Percentiles rank a stretch among this genome's conserved stretches.
Evolutionary conservation across 305 asterid species (phyloP).

Genomic region (Coffea humblotiana): DNA sequence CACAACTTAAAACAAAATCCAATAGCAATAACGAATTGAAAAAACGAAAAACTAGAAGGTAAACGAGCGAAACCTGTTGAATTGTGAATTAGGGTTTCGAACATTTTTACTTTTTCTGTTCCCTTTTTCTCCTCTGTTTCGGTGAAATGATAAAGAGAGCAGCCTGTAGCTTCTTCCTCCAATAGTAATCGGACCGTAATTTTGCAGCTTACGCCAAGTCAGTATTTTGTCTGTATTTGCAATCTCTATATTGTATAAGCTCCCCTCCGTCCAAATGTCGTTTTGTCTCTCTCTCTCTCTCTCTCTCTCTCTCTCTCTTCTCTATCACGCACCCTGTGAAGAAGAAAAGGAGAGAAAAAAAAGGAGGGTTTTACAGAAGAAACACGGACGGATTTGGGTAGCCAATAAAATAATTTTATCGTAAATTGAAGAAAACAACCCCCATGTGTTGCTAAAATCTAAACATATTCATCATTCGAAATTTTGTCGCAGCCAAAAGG

Average conservation of each 20-base stretch:
- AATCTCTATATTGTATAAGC: not conserved
- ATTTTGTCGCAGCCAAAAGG: not conserved
- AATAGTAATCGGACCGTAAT: conserved; percentile 6
- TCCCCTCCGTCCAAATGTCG: not conserved
- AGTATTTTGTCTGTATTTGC: not conserved
- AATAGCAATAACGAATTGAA: not conserved
- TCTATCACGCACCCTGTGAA: not conserved
- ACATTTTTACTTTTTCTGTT: not conserved
- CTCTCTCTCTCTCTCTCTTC: not conserved
- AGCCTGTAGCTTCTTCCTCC: conserved; percentile 3
- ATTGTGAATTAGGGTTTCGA: conserved; percentile 31
- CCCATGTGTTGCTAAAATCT: conserved; percentile 1
- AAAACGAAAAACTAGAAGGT: not conserved
- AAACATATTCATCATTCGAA: not conserved
- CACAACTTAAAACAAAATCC: conserved; percentile 1
- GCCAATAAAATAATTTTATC: not conserved
- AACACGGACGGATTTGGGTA: not conserved
- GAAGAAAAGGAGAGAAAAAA: not conserved
- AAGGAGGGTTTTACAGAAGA: not conserved
- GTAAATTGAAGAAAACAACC: conserved; percentile 11
- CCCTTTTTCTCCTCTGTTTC: not conserved
- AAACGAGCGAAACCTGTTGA: conserved; percentile 24
- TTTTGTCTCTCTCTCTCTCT: not conserved
- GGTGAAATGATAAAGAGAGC: conserved; percentile 13
- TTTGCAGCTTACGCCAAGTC: conserved; percentile 7